Conservation (phyloP, 2,329 filamentous ascomycete genomes). For the Fusarium humuli region DNA sequence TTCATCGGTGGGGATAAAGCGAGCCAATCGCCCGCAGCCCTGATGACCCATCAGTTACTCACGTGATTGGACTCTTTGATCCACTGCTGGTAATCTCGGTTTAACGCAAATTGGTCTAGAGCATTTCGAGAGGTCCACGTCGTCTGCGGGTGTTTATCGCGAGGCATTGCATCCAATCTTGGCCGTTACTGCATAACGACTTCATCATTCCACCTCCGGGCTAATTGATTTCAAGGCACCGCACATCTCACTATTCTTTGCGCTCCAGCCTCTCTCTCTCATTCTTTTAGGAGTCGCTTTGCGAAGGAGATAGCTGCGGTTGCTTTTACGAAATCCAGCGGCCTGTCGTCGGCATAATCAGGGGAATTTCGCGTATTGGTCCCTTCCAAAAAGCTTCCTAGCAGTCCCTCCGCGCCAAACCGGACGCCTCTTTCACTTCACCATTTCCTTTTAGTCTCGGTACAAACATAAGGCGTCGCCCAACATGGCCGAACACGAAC, state of each 20-base stretch:
- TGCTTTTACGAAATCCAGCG: conserved; percentile 27
- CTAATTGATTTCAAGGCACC: conserved; percentile 26
- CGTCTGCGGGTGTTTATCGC: conserved; percentile 43
- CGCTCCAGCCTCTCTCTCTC: conserved; percentile 26
- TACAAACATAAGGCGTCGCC: conserved; percentile 17
- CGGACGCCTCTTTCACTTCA: conserved; percentile 33
- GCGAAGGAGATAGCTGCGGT: conserved; percentile 26
- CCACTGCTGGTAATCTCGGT: conserved; percentile 20
- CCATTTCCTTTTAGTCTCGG: conserved; percentile 23
- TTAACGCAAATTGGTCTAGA: conserved; percentile 41
- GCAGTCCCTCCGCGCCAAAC: conserved; percentile 32
- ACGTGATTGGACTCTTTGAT: conserved; percentile 43
- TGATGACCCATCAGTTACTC: conserved; percentile 18
- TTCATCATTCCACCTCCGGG: conserved; percentile 41
- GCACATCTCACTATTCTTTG: conserved; percentile 33
- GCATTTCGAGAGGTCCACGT: conserved; percentile 39
- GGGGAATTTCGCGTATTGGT: conserved; percentile 38
- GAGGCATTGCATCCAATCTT: conserved; percentile 37
- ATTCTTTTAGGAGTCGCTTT: conserved; percentile 20
- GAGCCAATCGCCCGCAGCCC: conserved; percentile 51
- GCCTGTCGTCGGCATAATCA: conserved; percentile 29
- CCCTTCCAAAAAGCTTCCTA: conserved; percentile 32
- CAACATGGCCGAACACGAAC: conserved; percentile 47
- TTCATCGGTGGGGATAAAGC: conserved; percentile 48
- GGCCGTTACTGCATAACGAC: conserved; percentile 40